Conservation (phyloP, 495 filamentous ascomycete genomes). For the Penicillium flavigenum region DNA sequence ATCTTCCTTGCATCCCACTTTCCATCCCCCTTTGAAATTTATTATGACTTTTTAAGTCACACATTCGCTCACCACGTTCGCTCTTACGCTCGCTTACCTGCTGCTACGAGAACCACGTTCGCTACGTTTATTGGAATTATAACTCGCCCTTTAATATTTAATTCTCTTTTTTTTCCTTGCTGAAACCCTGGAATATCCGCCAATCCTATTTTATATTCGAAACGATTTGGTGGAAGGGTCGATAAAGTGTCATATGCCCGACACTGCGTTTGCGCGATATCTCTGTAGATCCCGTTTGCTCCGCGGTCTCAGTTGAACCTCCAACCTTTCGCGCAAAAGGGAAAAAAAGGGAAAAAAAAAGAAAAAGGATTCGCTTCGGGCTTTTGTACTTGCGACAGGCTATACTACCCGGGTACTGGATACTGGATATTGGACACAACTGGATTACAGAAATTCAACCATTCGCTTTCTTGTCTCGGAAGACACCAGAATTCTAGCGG, state of each 20-base stretch:
- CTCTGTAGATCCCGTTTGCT: conserved; percentile 14
- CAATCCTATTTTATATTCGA: neutral
- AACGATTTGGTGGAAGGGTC: conserved; percentile 1
- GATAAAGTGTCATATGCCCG: conserved; percentile 4
- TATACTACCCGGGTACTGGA: neutral
- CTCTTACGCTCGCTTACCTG: conserved; percentile 46
- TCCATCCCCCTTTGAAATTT: conserved; percentile 21
- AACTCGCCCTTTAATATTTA: conserved; percentile 2
- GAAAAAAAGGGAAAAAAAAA: conserved; percentile 8
- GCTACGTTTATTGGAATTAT: conserved; percentile 35
- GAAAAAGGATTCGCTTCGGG: conserved; percentile 9
- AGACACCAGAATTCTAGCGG: conserved; percentile 12
- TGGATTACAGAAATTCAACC: conserved; percentile 7
- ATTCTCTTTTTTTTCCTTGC: conserved; percentile 4
- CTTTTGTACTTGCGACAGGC: conserved; percentile 10
- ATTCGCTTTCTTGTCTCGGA: conserved; percentile 35
- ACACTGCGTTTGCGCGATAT: conserved; percentile 16
- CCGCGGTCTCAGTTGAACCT: conserved; percentile 11
- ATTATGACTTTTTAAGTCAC: conserved; percentile 41
- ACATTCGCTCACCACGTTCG: conserved; percentile 47
- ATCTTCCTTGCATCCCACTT: conserved; percentile 23
- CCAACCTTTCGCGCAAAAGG: conserved; percentile 1
- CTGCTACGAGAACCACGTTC: conserved; percentile 46
- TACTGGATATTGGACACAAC: too few relatives aligned
- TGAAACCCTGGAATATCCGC: neutral